Evolutionary conservation across 2,329 filamentous ascomycete genomes (phyloP), one percentile per base, ranked within the genome.

Genomic region (Aureobasidium uvarum): DNA sequence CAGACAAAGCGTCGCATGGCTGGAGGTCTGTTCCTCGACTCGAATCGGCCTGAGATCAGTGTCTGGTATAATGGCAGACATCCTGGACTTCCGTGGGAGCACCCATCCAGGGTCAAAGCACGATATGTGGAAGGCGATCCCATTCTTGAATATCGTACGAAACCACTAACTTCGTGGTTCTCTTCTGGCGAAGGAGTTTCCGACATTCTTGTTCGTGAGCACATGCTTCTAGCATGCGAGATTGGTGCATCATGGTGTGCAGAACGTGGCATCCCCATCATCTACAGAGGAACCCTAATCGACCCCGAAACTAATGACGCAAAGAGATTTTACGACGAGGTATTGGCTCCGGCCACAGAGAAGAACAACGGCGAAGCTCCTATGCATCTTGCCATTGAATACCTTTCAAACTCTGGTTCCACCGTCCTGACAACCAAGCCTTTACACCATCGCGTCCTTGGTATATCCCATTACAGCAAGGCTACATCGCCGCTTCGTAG

Each of bases 401-500:
- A 81, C 63, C 72, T 80, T 10, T 71, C 75, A 5, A 70, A 76
- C 2, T 66, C 76, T 11, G 82, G 79, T 68, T 75, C 69, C 65
- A 77, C 78, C 1, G 74, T 81, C 16, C 75, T 81, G 18, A 77
- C 80, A 39, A 80, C 79, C 1, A 75, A 71, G 3, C 83, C 84
- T 1, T 67, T 82, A 23, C 77, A 74, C 16, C 85, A 88, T 70
- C 73, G 75, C 5, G 73, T 80, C 8, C 75, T 87, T 2, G 85
- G 84, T 41, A 74, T 84, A 33, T 74, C 80, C 33, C 72, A 78
- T 31, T 88, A 88, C 70, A 74, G 81, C 66, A 86, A 85, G 74
- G 80, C 81, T 59, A 88, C 86, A 0, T 86, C 83, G 70, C 86
- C 86, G 1, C 77, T 89, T 25, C 82, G 86, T 59, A 80, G 86